Percentiles rank a stretch among this genome's conserved stretches.
phyloP scores from a whole-genome alignment of 805 yeast genomes.

The Candida dajiaensis region DNA sequence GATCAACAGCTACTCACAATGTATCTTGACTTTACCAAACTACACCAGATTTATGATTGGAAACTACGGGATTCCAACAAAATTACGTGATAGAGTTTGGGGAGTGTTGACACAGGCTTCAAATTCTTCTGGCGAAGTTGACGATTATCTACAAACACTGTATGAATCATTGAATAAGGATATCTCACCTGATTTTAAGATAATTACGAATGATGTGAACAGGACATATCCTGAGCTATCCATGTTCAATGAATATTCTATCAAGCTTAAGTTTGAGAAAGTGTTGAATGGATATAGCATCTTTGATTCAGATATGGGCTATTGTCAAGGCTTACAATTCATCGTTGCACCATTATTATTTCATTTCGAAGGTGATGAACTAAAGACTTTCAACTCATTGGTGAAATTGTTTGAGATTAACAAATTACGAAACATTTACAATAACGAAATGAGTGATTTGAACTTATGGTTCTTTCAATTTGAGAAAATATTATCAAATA shows the following conservation, averaged over 20 bases:
- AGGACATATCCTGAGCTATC: slow-evolving; percentile 53
- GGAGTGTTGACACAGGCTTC: slow-evolving; percentile 23
- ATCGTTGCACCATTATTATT: slow-evolving; percentile 52
- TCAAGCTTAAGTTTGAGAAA: slow-evolving; percentile 40
- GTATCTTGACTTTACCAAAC: slow-evolving; percentile 41
- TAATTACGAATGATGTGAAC: slow-evolving; percentile 50
- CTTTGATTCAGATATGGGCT: slow-evolving; percentile 60
- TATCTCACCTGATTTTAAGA: slow-evolving; percentile 35
- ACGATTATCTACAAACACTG: slow-evolving; percentile 23
- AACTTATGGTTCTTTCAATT: slow-evolving; percentile 49
- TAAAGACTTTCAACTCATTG: slow-evolving; percentile 44
- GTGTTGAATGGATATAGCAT: slow-evolving; percentile 57
- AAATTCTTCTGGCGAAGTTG: slow-evolving; percentile 15
- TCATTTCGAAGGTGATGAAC: slow-evolving; percentile 29
- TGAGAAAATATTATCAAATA: slow-evolving; percentile 32
- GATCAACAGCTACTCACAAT: slow-evolving; percentile 37
- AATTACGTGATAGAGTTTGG: slow-evolving; percentile 41
- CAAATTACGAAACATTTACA: slow-evolving; percentile 45
- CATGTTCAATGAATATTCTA: slow-evolving; percentile 38
- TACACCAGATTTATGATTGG: slow-evolving; percentile 38
- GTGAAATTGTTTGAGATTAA: slow-evolving; percentile 56
- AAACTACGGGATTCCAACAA: slow-evolving; percentile 39
- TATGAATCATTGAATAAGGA: slow-evolving; percentile 34
- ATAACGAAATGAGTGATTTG: slow-evolving; percentile 50
- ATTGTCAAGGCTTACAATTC: slow-evolving; percentile 63